Percentiles rank a stretch among this genome's conserved stretches.
Conservation (phyloP, 2,329 filamentous ascomycete species). For the Xylariales sp. region DNA sequence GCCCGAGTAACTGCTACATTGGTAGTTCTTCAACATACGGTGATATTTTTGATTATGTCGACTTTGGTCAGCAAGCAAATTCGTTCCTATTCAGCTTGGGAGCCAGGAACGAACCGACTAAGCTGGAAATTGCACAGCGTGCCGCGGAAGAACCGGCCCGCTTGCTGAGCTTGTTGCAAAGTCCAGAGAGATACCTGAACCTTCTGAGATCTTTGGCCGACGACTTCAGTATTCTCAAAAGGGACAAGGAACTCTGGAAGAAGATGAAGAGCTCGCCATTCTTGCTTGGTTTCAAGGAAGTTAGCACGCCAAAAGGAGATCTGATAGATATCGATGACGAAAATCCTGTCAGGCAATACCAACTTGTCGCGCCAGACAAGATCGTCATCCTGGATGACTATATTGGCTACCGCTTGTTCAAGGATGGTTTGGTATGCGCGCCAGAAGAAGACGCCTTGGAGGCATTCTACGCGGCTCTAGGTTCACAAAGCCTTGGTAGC, state of each 20-base stretch:
- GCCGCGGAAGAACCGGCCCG: constrained; percentile 80
- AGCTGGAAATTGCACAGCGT: constrained; percentile 75
- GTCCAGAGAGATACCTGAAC: constrained; percentile 79
- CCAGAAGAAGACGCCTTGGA: constrained; percentile 88
- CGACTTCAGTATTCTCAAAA: constrained; percentile 63
- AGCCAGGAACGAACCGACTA: constrained; percentile 86
- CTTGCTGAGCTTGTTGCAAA: constrained; percentile 74
- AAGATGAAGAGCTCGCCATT: constrained; percentile 73
- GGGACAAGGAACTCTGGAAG: constrained; percentile 71
- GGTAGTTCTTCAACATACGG: constrained; percentile 67
- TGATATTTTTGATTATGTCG: constrained; percentile 94
- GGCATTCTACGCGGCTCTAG: constrained; percentile 76
- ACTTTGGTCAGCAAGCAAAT: constrained; percentile 86
- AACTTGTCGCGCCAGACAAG: constrained; percentile 65
- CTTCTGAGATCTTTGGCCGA: constrained; percentile 78
- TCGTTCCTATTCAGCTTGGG: constrained; percentile 83
- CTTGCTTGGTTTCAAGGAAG: constrained; percentile 77
- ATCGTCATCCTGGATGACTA: constrained; percentile 85
- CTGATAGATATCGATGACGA: constrained; percentile 51
- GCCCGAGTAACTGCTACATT: constrained; percentile 74
- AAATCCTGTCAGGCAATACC: constrained; percentile 68
- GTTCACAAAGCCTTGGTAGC: constrained; percentile 69
- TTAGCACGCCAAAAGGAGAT: constrained; percentile 45
- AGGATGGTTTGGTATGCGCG: constrained; percentile 74
- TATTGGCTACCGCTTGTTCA: constrained; percentile 83